A percentile compares a stretch with the other conserved stretches of the same genome.
Evolutionary conservation across 208 protist genomes (phyloP).

Genomic region (Sergeia podlipaevii): DNA sequence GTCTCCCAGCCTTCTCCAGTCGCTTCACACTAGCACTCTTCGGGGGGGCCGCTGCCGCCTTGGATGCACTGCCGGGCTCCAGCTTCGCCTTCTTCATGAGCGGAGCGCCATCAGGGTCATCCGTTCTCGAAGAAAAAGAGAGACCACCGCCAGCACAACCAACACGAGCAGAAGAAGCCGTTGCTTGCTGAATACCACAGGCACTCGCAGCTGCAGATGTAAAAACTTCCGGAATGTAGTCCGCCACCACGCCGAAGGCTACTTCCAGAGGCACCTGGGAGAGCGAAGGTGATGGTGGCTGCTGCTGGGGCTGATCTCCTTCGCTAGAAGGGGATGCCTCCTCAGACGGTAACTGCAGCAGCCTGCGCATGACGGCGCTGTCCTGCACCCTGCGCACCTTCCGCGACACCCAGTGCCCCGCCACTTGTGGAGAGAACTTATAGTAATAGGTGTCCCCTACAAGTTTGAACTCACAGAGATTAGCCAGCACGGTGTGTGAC

Average conservation of each 20-base stretch:
- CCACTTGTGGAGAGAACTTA: constrained; percentile 40
- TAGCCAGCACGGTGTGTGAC: constrained; percentile 28
- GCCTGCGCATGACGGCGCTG: constrained; percentile 19
- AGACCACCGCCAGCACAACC: too few species aligned
- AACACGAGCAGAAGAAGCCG: too few species aligned
- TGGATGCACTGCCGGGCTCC: constrained; percentile 6
- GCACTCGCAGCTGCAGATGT: constrained; percentile 18
- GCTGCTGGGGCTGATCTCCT: background rate
- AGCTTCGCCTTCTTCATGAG: background rate
- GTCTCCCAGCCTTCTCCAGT: constrained; percentile 52
- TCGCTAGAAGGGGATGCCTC: background rate
- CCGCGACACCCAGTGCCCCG: constrained; percentile 37
- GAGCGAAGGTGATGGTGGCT: background rate
- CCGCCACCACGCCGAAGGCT: constrained; percentile 47
- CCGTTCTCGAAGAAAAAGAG: too few species aligned
- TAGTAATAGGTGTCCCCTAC: constrained; percentile 44
- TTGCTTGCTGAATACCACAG: constrained; percentile 18
- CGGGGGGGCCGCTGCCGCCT: constrained; percentile 4
- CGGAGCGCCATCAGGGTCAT: background rate
- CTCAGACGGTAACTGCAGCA: constrained; percentile 29
- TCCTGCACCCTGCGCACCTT: constrained; percentile 26
- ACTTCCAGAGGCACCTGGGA: constrained; percentile 31
- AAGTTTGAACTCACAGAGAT: constrained; percentile 44
- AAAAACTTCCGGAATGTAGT: constrained; percentile 59
- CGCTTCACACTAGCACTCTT: constrained; percentile 45